Base-by-base conservation (phyloP, 2,329 filamentous ascomycete species). In the Westerdykella aurantiaca region DNA sequence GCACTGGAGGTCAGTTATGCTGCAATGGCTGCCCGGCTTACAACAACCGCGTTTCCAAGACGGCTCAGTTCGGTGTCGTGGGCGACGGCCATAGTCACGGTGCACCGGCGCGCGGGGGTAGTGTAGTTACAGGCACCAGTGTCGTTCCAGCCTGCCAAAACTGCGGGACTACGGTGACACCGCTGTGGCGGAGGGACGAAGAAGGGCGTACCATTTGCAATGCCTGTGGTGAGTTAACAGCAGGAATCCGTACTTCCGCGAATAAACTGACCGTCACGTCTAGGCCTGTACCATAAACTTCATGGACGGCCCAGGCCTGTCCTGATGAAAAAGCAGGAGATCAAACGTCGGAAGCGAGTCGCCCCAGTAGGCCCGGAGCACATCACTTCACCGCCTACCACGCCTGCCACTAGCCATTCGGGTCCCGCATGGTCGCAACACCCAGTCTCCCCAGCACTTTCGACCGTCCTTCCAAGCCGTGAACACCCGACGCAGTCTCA, bases 271-370 rank as follows among this genome's bases (percentile, higher is more conserved):
- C 58, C 60, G 47, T 59, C 31, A 16, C 21, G n/a, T 10, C 7
- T 18, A 95, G 89, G 91, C 4, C 73, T 98, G 3, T 98, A 98
- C 67, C 89, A 94, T 72, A 97, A 97, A 68, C 81, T 98, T 2
- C 93, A 98, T 64, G 90, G 90, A 43, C 83, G 89, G 23, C 91
- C 96, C 67, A 80, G 93, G 34, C 93, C 93, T 0, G 88, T 93
- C 5, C 88, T 88, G n/a, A 97, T 98, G 93, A 98, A 97, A 69
- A 97, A 96, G 68, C 86, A 88, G 3, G 86, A 95, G 21, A 98
- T 98, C 66, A 97, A 98, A 69, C 81, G 93, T 49, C 79, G 93
- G 48, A 97, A 97, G 75, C 83, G 93, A 46, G 89, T 97, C 5
- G 90, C 97, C 35, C 90, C 91, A 14, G 88, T 86, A 14, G 72